A percentile compares a stretch with the other conserved stretches of the same genome.
These are phyloP conservation scores for Purpureocillium lavendulum DNA, from an alignment of 2,329 filamentous ascomycete genomes.

Conservation along the genomic window DNA sequence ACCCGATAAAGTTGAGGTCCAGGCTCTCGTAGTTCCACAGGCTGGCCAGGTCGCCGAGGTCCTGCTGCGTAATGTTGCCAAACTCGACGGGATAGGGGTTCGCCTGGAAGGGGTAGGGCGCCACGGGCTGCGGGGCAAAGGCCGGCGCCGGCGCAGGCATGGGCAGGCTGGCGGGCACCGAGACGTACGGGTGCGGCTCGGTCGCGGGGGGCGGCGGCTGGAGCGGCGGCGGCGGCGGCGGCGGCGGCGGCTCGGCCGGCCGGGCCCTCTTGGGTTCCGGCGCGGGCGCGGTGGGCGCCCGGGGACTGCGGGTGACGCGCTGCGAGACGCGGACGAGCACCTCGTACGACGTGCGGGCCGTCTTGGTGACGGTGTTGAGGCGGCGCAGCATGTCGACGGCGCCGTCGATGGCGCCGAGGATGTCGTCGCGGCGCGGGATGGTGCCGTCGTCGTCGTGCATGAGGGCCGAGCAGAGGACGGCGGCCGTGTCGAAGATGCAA, in stretches of 20 bases:
- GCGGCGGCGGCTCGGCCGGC: too few species aligned
- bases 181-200: too few species aligned
- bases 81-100: slow-evolving; percentile 11
- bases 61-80: slow-evolving; percentile 19
- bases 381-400: slow-evolving; percentile 25
- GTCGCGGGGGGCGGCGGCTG: too few species aligned
- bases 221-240: too few species aligned
- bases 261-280: too few species aligned
- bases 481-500: slow-evolving; percentile 41
- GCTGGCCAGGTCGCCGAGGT: slow-evolving; percentile 22
- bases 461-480: slow-evolving; percentile 40
- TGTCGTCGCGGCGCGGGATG: slow-evolving; percentile 30
- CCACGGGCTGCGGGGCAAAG: neutral
- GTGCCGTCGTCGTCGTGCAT: slow-evolving; percentile 36
- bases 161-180: too few species aligned
- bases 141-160: too few species aligned
- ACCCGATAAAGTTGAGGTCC: slow-evolving; percentile 19
- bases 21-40: slow-evolving; percentile 26
- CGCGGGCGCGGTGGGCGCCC: neutral
- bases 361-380: slow-evolving; percentile 19
- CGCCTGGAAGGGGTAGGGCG: slow-evolving; percentile 8
- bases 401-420: slow-evolving; percentile 28
- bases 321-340: slow-evolving; percentile 21
- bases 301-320: slow-evolving; percentile 5
- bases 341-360: slow-evolving; percentile 21